Conservation (phyloP, 2,329 filamentous ascomycete genomes). For the Alternaria solani region DNA sequence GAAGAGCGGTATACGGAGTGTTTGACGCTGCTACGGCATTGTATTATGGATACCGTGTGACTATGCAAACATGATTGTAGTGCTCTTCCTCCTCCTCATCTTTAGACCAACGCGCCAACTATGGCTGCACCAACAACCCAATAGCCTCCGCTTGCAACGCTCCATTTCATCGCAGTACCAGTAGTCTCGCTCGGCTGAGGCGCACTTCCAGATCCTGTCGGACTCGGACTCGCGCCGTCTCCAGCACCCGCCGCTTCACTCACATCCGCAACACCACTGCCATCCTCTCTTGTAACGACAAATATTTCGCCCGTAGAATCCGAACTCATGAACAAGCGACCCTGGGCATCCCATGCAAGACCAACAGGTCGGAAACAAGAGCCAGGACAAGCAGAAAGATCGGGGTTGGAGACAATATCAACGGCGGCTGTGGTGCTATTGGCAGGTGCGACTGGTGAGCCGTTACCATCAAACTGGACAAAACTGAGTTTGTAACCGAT, state of each 20-base stretch:
- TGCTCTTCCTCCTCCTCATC: neutral
- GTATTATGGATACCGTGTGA: neutral
- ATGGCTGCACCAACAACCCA: constrained; percentile 15
- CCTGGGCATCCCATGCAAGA: constrained; percentile 60
- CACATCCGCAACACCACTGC: constrained; percentile 39
- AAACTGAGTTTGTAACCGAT: constrained; percentile 61
- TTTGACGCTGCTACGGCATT: neutral
- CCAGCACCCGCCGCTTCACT: constrained; percentile 24
- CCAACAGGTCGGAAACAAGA: constrained; percentile 71
- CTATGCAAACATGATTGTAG: neutral
- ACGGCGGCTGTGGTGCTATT: constrained; percentile 59
- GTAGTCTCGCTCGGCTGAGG: constrained; percentile 14
- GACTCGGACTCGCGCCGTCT: constrained; percentile 20
- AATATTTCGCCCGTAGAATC: constrained; percentile 73
- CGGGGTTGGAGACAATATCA: constrained; percentile 65
- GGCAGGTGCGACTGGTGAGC: constrained; percentile 54
- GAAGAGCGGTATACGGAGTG: neutral
- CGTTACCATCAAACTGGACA: constrained; percentile 56
- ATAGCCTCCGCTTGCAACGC: constrained; percentile 11
- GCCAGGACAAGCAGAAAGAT: constrained; percentile 62
- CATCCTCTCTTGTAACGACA: constrained; percentile 54
- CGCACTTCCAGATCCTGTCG: constrained; percentile 15
- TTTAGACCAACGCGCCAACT: constrained; percentile 12
- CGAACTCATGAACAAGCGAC: constrained; percentile 68
- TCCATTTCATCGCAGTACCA: constrained; percentile 4